A percentile compares a stretch with the other conserved stretches of the same genome.
Conservation (phyloP, 1,139 yeast species). For the Candida smagusa region DNA sequence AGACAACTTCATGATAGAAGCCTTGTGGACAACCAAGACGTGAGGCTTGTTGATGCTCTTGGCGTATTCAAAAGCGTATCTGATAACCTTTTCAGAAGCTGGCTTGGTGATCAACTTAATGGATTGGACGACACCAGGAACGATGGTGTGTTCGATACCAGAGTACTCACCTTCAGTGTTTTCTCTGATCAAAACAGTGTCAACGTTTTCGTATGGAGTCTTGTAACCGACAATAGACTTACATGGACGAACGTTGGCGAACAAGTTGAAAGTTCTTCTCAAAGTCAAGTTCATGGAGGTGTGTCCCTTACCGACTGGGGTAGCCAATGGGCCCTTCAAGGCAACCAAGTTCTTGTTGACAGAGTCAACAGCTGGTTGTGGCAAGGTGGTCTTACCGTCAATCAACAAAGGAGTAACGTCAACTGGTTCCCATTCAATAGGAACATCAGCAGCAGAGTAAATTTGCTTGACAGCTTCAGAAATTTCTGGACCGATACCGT, state of each 20-base stretch:
- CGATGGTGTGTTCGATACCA: conserved; percentile 96
- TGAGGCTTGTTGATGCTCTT: conserved; percentile 83
- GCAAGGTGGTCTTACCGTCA: conserved; percentile 93
- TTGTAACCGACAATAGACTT: conserved; percentile 89
- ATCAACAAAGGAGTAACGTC: conserved; percentile 92
- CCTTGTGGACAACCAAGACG: conserved; percentile 95
- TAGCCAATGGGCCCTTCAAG: conserved; percentile 95
- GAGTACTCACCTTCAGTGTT: conserved; percentile 99
- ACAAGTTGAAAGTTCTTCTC: conserved; percentile 93
- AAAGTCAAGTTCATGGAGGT: conserved; percentile 94
- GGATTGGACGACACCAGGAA: conserved; percentile 97
- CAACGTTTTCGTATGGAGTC: conserved; percentile 92
- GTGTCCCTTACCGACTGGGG: conserved; percentile 98
- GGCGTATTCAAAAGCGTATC: conserved; percentile 97
- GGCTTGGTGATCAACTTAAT: conserved; percentile 95
- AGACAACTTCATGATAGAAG: conserved; percentile 95
- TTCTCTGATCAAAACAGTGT: conserved; percentile 95
- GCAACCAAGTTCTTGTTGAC: conserved; percentile 93
- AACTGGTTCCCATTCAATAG: conserved; percentile 95
- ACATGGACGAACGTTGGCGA: conserved; percentile 98
- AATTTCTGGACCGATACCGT: conserved; percentile 96
- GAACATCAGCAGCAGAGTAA: conserved; percentile 89
- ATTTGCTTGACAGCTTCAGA: conserved; percentile 90
- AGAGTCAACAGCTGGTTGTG: conserved; percentile 86
- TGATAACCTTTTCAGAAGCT: conserved; percentile 93